Evolutionary conservation across 148 eudicot genomes (phyloP).

Genomic region (Chenopodium suecicum): DNA sequence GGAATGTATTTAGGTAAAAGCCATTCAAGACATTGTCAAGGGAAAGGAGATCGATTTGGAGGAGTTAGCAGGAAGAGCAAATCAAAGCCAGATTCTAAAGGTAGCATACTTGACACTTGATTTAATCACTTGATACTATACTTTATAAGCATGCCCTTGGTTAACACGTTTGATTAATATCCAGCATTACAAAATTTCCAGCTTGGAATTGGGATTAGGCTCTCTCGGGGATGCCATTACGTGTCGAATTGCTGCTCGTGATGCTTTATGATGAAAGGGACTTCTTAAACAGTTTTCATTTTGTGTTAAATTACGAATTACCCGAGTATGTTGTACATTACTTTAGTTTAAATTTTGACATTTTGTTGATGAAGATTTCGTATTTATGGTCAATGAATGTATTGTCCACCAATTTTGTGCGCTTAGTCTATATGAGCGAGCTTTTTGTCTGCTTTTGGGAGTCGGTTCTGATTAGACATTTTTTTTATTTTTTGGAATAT

Average conservation of each 20-base stretch:
- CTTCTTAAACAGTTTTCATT: neutral
- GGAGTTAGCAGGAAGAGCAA: slow-evolving; percentile 64
- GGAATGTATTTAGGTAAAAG: slow-evolving; percentile 9
- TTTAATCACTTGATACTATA: neutral
- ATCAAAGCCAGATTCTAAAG: slow-evolving; percentile 74
- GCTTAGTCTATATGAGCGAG: no score
- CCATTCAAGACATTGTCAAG: slow-evolving; percentile 18
- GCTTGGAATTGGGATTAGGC: slow-evolving; percentile 61
- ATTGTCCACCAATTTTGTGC: no score
- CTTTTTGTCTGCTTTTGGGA: no score
- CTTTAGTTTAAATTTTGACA: neutral
- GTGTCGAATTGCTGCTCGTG: slow-evolving; percentile 88
- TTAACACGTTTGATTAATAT: neutral
- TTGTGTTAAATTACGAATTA: neutral
- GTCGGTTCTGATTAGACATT: no score
- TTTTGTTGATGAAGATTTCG: neutral
- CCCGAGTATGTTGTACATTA: neutral
- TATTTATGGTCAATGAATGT: no score
- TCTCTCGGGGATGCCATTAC: slow-evolving; percentile 78
- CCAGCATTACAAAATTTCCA: slow-evolving; percentile 84
- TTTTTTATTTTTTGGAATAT: no score
- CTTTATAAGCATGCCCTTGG: neutral
- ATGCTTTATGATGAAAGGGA: slow-evolving; percentile 54
- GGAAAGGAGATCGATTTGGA: slow-evolving; percentile 79
- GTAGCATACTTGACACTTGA: slow-evolving; percentile 30